A percentile compares a stretch with the other conserved stretches of the same genome.
Evolutionary conservation across 2,329 filamentous ascomycete genomes (phyloP).

Genomic region (Thermoascus crustaceus): DNA sequence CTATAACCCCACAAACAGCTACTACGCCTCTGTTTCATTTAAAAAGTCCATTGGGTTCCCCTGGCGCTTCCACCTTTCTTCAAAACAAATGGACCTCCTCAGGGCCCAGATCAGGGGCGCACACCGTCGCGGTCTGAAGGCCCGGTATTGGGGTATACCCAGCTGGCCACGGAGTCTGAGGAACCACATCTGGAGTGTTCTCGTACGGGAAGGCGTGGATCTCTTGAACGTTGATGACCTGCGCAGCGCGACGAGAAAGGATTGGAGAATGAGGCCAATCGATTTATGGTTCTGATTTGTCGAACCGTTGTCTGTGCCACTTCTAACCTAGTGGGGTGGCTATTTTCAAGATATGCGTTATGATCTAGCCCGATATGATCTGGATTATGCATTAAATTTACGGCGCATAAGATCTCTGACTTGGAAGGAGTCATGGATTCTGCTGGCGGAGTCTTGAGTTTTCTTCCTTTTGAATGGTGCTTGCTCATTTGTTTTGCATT

Average conservation of each 20-base stretch:
- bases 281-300: slow-evolving; percentile 24
- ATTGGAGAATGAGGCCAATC: slow-evolving; percentile 37
- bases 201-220: slow-evolving; percentile 48
- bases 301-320: background rate
- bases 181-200: slow-evolving; percentile 47
- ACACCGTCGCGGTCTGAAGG: slow-evolving; percentile 45
- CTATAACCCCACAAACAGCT: slow-evolving; percentile 46
- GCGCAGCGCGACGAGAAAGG: slow-evolving; percentile 37
- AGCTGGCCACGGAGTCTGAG: slow-evolving; percentile 47
- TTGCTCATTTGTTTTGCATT: too few relatives aligned
- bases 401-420: too few relatives aligned
- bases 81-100: slow-evolving; percentile 39
- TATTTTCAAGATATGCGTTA: too few relatives aligned
- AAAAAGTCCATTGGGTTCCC: slow-evolving; percentile 39
- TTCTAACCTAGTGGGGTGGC: too few relatives aligned
- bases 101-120: slow-evolving; percentile 46
- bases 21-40: slow-evolving; percentile 51
- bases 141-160: slow-evolving; percentile 50
- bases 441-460: too few relatives aligned
- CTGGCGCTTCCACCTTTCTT: slow-evolving; percentile 43
- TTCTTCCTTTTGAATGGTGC: too few relatives aligned
- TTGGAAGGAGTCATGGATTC: too few relatives aligned
- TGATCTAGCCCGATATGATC: too few relatives aligned
- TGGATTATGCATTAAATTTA: too few relatives aligned
- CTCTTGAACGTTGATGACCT: slow-evolving; percentile 53